Evolutionary conservation across 352 stramenopile species (phyloP), one percentile per base, ranked within the genome.

Genomic region (Pythium oligandrum): DNA sequence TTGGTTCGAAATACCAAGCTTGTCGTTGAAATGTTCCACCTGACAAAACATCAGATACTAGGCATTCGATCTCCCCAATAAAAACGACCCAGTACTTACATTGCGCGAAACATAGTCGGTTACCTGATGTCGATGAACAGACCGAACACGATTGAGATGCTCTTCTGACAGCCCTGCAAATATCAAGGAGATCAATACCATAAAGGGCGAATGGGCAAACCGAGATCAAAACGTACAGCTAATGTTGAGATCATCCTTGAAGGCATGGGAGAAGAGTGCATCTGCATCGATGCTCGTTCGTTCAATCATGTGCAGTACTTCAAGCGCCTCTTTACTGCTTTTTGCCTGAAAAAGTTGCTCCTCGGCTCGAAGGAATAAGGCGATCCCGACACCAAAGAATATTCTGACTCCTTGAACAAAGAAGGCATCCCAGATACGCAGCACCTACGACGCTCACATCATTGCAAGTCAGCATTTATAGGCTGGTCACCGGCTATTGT

Each of bases 161-260:
- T 92, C 75, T 38, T 83, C 74, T 10, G 68, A 72, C 4, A 92
- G 56, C 75, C 81, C 81, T 91, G 42, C 6, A 39, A 3, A 12
- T 55, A 44, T 5, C n/a, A 50, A 45, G 11, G 38, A 46, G 32
- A 45, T 31, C 12, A 26, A 9, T 44, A 4, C 44, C 9, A 8
- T 34, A 37, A 12, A 36, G 37, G 4, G 11, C 10, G n/a, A 7
- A 40, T 45, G 30, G 54, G 35, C 32, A 53, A 32, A 9, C 1
- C 4, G 3, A 31, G n/a, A 30, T 6, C 2, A 44, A 35, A 5
- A 57, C 71, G 26, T 73, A 91, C 82, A 90, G 42, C 75, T 63
- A 42, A 92, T 88, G 52, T 85, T 86, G 34, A 92, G 65, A 49
- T 92, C 82, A 35, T 89, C 82, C 40, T 88, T 88, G 53, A 92